Evolutionary conservation across 225 moss, liverwort and hornwort species (phyloP).

Genomic region (Marchantia paleacea): DNA sequence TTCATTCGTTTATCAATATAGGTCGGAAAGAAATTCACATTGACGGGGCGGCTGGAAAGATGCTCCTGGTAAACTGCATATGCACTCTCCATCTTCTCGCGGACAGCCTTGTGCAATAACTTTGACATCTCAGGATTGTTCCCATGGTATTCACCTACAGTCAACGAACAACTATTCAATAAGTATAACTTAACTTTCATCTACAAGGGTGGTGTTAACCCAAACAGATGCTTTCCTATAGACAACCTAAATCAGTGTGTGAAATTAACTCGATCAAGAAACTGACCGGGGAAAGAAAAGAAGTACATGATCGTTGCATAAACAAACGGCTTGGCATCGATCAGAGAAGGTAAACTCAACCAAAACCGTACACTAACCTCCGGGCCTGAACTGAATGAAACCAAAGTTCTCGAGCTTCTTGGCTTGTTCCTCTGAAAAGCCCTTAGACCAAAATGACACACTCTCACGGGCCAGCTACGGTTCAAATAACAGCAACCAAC

Average conservation of each 20-base stretch:
- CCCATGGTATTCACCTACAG: conserved; percentile 90
- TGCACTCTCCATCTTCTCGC: conserved; percentile 85
- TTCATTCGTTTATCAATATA: not conserved
- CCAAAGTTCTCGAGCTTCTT: conserved; percentile 97
- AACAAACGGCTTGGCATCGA: not conserved
- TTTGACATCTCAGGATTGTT: conserved; percentile 99
- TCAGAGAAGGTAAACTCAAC: not conserved
- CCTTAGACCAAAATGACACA: conserved; percentile 85
- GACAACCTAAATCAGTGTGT: too few relatives aligned
- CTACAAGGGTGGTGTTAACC: too few relatives aligned
- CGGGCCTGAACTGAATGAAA: conserved; percentile 82
- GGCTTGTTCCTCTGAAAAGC: conserved; percentile 65
- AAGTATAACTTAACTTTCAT: too few relatives aligned
- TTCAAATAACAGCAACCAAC: conserved; percentile 18
- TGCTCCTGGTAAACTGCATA: conserved; percentile 87
- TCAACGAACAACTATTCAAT: not conserved
- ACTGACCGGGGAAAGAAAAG: too few relatives aligned
- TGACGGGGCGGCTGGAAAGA: conserved; percentile 71
- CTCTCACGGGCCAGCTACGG: conserved; percentile 80
- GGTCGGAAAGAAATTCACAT: conserved; percentile 42
- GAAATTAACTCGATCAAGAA: too few relatives aligned
- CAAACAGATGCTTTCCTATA: too few relatives aligned
- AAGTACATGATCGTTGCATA: not conserved
- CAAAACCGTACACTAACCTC: conserved; percentile 43
- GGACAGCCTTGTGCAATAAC: conserved; percentile 91